These are phyloP conservation scores for Leishmania lainsoni DNA, from an alignment of 208 protist genomes.

Conservation along the genomic window DNA sequence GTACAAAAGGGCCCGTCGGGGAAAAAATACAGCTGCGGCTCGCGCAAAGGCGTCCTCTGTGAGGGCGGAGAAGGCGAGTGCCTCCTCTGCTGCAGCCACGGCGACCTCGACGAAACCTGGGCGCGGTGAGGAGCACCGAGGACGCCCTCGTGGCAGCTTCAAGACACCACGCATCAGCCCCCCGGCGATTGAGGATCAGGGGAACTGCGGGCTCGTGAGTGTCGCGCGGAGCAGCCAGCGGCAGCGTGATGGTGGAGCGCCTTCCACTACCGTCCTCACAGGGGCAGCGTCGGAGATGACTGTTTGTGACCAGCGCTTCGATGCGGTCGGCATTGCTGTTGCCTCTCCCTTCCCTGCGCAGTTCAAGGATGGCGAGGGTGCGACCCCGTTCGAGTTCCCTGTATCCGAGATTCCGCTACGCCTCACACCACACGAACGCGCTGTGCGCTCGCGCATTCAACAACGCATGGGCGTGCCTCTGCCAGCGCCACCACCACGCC, in stretches of 20 bases:
- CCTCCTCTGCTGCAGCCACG: not conserved
- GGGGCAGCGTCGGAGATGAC: not conserved
- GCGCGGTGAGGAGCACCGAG: constrained; percentile 26
- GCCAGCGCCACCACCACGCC: not conserved
- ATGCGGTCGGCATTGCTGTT: not conserved
- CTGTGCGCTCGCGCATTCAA: constrained; percentile 32
- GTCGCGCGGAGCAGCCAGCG: constrained; percentile 8
- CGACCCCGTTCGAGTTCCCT: not conserved
- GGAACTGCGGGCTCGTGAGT: not conserved
- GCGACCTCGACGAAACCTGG: constrained; percentile 8
- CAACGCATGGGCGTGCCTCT: constrained; percentile 28
- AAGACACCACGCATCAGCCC: constrained; percentile 15
- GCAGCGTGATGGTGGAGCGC: not conserved
- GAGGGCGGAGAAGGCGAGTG: not conserved
- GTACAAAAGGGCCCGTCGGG: not conserved
- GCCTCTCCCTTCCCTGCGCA: not conserved
- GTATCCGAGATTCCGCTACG: constrained; percentile 18
- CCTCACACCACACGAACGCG: constrained; percentile 16
- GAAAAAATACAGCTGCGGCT: not conserved
- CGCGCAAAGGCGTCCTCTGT: not conserved
- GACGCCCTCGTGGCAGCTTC: constrained; percentile 24
- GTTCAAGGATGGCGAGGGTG: not conserved
- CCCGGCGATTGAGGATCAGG: not conserved
- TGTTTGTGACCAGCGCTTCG: constrained; percentile 4
- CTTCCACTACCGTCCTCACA: not conserved